These are phyloP conservation scores for Capsicum chinense DNA, from an alignment of 257 asterid species.

Conservation along the genomic window DNA sequence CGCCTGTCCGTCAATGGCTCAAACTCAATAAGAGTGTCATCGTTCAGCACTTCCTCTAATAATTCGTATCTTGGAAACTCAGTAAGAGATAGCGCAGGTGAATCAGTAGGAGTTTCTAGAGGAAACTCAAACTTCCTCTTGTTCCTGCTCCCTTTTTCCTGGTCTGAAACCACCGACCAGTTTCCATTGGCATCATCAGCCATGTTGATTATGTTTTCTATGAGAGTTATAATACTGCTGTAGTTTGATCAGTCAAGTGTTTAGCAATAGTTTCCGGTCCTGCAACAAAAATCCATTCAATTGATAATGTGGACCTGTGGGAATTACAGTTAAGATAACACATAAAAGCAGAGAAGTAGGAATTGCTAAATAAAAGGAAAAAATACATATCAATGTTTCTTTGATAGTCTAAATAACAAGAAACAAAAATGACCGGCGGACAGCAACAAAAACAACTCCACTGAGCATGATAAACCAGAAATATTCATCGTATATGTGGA, in stretches of 20 bases:
- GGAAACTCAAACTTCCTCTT: constrained; percentile 67
- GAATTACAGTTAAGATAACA: constrained; percentile 5
- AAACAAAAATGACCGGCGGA: neutral
- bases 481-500: neutral
- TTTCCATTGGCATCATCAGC: constrained; percentile 42
- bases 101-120: constrained; percentile 38
- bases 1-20: constrained; percentile 42
- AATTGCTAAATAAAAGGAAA: neutral
- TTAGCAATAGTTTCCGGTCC: neutral
- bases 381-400: neutral
- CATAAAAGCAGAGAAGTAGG: neutral
- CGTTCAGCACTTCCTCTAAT: constrained; percentile 48
- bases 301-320: neutral
- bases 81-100: constrained; percentile 44
- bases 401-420: neutral
- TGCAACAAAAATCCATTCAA: constrained; percentile 15
- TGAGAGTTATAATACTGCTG: neutral
- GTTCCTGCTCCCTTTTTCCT: constrained; percentile 57
- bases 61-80: constrained; percentile 64
- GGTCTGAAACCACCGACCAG: constrained; percentile 32
- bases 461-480: neutral
- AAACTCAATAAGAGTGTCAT: constrained; percentile 38
- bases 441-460: neutral
- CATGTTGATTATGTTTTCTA: constrained; percentile 40
- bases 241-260: neutral